Base-by-base conservation (phyloP, 2,329 filamentous ascomycete genomes). In the Talaromyces atroroseus region DNA sequence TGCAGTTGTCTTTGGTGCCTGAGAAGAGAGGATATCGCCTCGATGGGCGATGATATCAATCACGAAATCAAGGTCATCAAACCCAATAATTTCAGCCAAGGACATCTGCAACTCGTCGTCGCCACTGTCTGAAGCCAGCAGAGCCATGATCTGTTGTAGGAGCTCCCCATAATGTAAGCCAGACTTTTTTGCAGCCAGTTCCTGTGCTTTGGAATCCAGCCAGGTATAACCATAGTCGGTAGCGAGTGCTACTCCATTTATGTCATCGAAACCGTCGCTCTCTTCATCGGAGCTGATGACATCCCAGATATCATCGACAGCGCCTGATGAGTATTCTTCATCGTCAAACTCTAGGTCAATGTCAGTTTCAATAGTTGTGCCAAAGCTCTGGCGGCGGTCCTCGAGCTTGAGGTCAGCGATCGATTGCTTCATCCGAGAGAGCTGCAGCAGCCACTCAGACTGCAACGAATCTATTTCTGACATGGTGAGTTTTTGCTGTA, bases 91-190 rank as follows among this genome's bases (percentile, higher is more conserved):
- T 64, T 99, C 94, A 0, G 89, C 90, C 36, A 99, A 80, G 42
- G 87, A 85, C 67, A 91, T 92, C 70, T 97, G 92, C n/a, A 97
- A 77, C 71, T 95, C 90, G 57, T 95, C 89, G 57, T 96, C 88
- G 32, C 82, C 80, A 64, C 78, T 82, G 62, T 84, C 81, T 4
- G 90, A 89, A 7, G 80, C 81, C 36, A 99, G 72, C 2, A 92
- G 79, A 5, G 89, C 87, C 40, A 85, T 74, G 36, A 97, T 83
- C 69, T 96, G 91, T 55, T 87, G 82, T 60, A 88, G 80, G 42
- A 97, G 80, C n/a, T 88, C 84, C 21, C 82, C 78, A 1, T 85
- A 74, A 34, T 87, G 81, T 21, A 95, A 75, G 0, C 84, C 88
- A 52, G 83, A 83, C 63, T 85, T 87, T 60, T 78, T 79, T 11